Percentiles rank a stretch among this genome's conserved stretches.
These are phyloP conservation scores for Earliella scabrosa DNA, from an alignment of 1,284 basidiomycete genomes.

Conservation along the genomic window DNA sequence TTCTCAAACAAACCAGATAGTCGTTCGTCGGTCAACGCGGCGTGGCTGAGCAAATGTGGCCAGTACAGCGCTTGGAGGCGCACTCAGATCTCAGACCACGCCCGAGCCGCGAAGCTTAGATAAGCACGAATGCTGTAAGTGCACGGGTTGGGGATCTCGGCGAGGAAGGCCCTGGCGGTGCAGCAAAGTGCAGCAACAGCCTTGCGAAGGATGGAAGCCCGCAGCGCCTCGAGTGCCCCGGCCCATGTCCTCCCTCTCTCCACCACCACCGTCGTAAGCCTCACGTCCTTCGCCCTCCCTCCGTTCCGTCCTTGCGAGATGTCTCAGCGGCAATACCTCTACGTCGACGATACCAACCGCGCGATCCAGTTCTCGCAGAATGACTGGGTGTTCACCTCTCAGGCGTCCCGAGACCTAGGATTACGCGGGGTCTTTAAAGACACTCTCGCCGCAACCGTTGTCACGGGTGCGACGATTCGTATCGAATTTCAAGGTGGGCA, in stretches of 20 bases:
- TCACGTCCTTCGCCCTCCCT: neutral
- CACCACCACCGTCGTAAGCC: neutral
- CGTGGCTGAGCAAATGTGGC: too few relatives aligned
- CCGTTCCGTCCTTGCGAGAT: neutral
- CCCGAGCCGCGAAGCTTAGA: too few relatives aligned
- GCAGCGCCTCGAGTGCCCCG: neutral
- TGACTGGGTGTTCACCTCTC: slow-evolving; percentile 11
- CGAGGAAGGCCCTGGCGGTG: slow-evolving; percentile 5
- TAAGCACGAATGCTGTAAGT: neutral
- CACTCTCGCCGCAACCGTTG: slow-evolving; percentile 12
- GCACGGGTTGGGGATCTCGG: slow-evolving; percentile 10
- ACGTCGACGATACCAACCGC: slow-evolving; percentile 21
- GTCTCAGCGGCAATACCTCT: slow-evolving; percentile 6
- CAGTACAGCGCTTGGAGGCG: too few relatives aligned
- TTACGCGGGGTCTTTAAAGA: slow-evolving; percentile 12
- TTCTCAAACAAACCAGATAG: too few relatives aligned
- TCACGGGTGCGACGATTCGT: slow-evolving; percentile 7
- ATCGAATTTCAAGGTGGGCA: slow-evolving; percentile 17
- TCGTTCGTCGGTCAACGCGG: too few relatives aligned
- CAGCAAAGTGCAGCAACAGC: neutral
- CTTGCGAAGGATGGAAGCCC: neutral
- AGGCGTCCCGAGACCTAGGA: neutral
- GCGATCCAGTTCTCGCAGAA: slow-evolving; percentile 9
- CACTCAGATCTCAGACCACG: too few relatives aligned
- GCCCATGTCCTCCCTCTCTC: neutral